Percentiles rank a stretch among this genome's conserved stretches.
These are phyloP conservation scores for Pseudogymnoascus sp. DNA, from an alignment of 2,329 filamentous ascomycete species.

Conservation along the genomic window DNA sequence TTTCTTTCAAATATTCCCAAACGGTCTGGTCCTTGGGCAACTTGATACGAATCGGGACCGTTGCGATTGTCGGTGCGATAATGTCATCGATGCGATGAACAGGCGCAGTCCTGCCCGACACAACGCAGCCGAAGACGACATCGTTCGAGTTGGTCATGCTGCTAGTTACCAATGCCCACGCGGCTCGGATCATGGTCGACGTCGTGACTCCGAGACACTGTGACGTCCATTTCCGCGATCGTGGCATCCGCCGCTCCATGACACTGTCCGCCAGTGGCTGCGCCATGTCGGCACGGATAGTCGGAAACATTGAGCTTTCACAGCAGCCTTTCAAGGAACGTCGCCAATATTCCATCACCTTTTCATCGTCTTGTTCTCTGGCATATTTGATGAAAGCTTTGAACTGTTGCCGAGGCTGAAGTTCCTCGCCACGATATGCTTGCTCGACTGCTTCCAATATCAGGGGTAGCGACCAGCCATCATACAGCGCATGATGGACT, in stretches of 20 bases:
- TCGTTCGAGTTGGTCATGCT: slow-evolving; percentile 31
- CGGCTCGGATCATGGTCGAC: slow-evolving; percentile 33
- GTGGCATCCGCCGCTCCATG: too few relatives aligned
- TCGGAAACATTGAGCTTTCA: too few relatives aligned
- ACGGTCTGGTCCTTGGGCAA: slow-evolving; percentile 27
- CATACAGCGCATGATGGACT: slow-evolving; percentile 52
- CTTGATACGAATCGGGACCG: slow-evolving; percentile 32
- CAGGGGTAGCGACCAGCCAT: slow-evolving; percentile 50
- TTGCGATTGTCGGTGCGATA: slow-evolving; percentile 36
- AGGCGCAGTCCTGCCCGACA: slow-evolving; percentile 33
- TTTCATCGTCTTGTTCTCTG: too few relatives aligned
- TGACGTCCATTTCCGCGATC: not conserved
- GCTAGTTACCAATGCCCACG: slow-evolving; percentile 33
- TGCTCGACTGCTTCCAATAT: not conserved
- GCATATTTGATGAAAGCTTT: not conserved
- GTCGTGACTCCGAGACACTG: not conserved
- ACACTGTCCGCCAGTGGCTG: too few relatives aligned
- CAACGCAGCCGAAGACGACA: slow-evolving; percentile 34
- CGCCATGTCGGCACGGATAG: too few relatives aligned
- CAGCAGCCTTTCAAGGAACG: too few relatives aligned
- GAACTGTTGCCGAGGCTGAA: not conserved
- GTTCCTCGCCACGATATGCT: not conserved
- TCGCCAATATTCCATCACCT: too few relatives aligned
- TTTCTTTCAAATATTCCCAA: slow-evolving; percentile 33
- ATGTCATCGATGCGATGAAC: slow-evolving; percentile 34